phyloP scores from a whole-genome alignment of 495 filamentous ascomycete species.

The Physcia stellaris region DNA sequence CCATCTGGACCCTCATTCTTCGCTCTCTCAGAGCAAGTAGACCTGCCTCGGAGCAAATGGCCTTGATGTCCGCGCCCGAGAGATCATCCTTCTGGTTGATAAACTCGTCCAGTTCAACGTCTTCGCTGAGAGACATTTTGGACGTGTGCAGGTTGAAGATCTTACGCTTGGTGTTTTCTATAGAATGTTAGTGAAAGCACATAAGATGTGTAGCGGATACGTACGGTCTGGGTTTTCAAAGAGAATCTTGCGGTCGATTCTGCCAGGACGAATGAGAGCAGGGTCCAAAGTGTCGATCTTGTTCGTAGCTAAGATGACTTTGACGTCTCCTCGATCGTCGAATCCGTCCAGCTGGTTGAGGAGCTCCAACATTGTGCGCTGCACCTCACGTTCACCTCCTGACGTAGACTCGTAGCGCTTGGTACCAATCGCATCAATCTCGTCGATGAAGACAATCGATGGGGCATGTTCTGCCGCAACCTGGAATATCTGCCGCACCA shows the following conservation, averaged over 20 bases:
- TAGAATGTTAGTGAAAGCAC: slow-evolving; percentile 20
- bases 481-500: slow-evolving; percentile 96
- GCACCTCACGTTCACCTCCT: slow-evolving; percentile 92
- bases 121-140: slow-evolving; percentile 93
- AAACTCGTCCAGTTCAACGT: slow-evolving; percentile 97
- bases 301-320: slow-evolving; percentile 99
- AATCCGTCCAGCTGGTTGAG: slow-evolving; percentile 98
- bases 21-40: slow-evolving; percentile 90
- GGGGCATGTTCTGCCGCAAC: slow-evolving; percentile 93
- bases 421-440: slow-evolving; percentile 97
- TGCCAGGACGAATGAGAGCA: slow-evolving; percentile 88
- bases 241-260: slow-evolving; percentile 98
- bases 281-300: slow-evolving; percentile 98
- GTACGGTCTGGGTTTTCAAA: slow-evolving; percentile 96
- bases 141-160: slow-evolving; percentile 98
- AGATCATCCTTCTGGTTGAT: slow-evolving; percentile 98
- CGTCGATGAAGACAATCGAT: slow-evolving; percentile 98
- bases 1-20: slow-evolving; percentile 98
- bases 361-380: slow-evolving; percentile 96
- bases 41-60: slow-evolving; percentile 95
- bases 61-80: slow-evolving; percentile 95
- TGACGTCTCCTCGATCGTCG: slow-evolving; percentile 97
- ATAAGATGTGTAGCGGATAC: slow-evolving; percentile 14
- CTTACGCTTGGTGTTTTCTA: slow-evolving; percentile 97
- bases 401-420: slow-evolving; percentile 98